Evolutionary conservation across 257 asterid genomes (phyloP).

Genomic region (Fraxinus cuspidata): DNA sequence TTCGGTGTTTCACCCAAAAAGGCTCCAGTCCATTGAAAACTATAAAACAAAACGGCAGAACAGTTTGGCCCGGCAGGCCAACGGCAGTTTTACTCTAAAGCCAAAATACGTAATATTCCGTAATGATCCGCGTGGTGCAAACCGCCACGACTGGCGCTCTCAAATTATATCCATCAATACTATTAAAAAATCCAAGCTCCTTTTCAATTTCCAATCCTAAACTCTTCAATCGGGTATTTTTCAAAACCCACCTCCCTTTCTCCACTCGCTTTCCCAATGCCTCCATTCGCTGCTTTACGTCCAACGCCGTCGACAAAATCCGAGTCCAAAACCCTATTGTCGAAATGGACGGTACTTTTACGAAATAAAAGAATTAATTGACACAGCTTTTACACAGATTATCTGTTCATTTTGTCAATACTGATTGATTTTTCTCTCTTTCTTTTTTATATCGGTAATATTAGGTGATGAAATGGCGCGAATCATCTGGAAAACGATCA

Average conservation of each 20-base stretch:
- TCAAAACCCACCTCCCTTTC: constrained; percentile 26
- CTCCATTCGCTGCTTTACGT: constrained; percentile 62
- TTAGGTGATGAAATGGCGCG: constrained; percentile 96
- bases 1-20: too few relatives aligned
- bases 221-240: constrained; percentile 24
- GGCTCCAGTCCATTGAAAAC: too few relatives aligned
- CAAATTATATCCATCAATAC: constrained; percentile 29
- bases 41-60: neutral
- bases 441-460: neutral
- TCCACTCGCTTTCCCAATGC: constrained; percentile 38
- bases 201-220: constrained; percentile 20
- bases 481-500: constrained; percentile 78
- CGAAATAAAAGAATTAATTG: neutral
- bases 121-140: constrained; percentile 38
- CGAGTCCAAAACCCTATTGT: constrained; percentile 77
- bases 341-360: constrained; percentile 78
- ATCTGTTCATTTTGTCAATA: neutral
- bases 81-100: constrained; percentile 15
- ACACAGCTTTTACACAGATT: neutral
- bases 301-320: constrained; percentile 51
- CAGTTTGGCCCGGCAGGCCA: neutral
- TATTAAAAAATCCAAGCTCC: constrained; percentile 32
- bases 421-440: neutral
- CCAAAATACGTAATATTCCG: constrained; percentile 4
- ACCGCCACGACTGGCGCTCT: constrained; percentile 54